These are phyloP conservation scores for Pulicaria dysenterica DNA, from an alignment of 129 eudicot species.

Conservation along the genomic window DNA sequence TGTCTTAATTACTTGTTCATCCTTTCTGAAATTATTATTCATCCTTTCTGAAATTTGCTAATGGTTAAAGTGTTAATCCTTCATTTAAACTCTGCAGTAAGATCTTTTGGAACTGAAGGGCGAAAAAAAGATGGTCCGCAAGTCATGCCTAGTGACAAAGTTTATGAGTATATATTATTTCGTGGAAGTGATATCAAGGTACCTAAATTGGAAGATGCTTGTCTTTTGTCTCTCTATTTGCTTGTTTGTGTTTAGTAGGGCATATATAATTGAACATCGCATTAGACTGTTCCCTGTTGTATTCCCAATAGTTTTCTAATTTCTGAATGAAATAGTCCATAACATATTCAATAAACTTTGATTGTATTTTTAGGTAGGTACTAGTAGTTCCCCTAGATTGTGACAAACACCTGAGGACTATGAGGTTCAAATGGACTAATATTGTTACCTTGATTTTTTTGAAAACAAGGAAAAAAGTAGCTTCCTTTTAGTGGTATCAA, in stretches of 20 bases:
- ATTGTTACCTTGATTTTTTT: too few relatives aligned
- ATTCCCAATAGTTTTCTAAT: neutral
- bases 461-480: too few relatives aligned
- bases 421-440: neutral
- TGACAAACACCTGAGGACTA: neutral
- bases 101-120: constrained; percentile 93
- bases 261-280: neutral
- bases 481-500: too few relatives aligned
- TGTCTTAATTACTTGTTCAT: too few relatives aligned
- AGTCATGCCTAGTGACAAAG: constrained; percentile 84
- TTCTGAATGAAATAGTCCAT: neutral
- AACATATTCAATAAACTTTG: neutral
- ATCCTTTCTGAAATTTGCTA: neutral
- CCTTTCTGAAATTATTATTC: neutral
- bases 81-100: constrained; percentile 55
- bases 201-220: constrained; percentile 13
- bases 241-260: neutral
- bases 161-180: constrained; percentile 83
- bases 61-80: constrained; percentile 11
- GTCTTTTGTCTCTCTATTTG: constrained; percentile 2
- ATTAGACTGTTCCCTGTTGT: neutral
- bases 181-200: constrained; percentile 97
- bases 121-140: constrained; percentile 85
- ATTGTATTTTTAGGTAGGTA: constrained; percentile 1
- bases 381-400: neutral